Base-by-base conservation (phyloP, 768 basidiomycete genomes). In the Neoboletus subvelutipes region DNA sequence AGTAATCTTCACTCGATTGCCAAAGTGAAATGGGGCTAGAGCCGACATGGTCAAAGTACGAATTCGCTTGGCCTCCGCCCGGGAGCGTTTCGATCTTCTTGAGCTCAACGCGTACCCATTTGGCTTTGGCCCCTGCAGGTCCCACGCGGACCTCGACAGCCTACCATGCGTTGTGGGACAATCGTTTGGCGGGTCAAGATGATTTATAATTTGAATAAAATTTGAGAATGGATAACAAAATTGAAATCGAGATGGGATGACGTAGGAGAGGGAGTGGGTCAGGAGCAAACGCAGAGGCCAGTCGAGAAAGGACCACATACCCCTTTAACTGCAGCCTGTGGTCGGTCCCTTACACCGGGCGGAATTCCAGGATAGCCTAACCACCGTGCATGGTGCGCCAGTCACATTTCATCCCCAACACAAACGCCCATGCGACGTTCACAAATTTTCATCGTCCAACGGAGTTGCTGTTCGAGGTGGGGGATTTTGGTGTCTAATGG, bases 71-170 rank as follows among this genome's bases (percentile, higher is more conserved):
- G 17, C 86, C 85, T 24, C 85, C 88, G 22, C 85, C 85, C 2
- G 88, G 90, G 45, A 89, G 80, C 4, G 83, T 87, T 73, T 98
- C 95, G 42, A 95, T 84, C 77, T 94, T 94, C 62, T 92, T 84
- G 69, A 97, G 79, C 74, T 96, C 94, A 58, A 97, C 85, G 61
- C 88, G 84, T 26, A 98, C 87, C 87, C 91, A 96, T 73, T 93
- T 92, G 28, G 91, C 91, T 76, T 93, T 94, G 68, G 92, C 82
- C 17, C 90, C 88, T 59, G 84, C 80, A 2, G 78, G 76, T 0
- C 85, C 87, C 6, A 86, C 79, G 18, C 94, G 86, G 13, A 98
- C 82, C 71, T 98, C 94, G 50, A 98, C 82, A 20, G 91, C 87
- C 92, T 94, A 53, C 2, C 45, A 46, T n/a, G 41, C 39, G 33